Evolutionary conservation across 805 yeast species (phyloP), one percentile per base, ranked within the genome.

Genomic region (Wickerhamiella galacta): DNA sequence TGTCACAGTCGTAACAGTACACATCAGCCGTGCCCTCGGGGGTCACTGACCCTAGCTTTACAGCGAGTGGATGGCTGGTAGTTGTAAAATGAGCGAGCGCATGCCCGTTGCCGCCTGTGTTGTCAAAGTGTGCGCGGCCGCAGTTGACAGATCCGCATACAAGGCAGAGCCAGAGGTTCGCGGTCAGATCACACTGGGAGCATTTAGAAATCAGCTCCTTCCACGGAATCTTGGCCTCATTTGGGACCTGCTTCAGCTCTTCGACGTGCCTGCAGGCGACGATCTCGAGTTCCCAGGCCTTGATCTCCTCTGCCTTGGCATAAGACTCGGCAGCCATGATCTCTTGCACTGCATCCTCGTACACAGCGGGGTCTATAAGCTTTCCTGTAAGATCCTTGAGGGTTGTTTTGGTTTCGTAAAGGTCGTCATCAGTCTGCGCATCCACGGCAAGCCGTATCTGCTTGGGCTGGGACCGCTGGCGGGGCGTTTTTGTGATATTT

Each of bases 51-150:
- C 98, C 98, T 29, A 90, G 57, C 48, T 90, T 90, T 6, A 85
- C 79, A 0, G 95, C 94, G 12, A 85, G 70, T 2, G 81, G 70
- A 54, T 90, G 98, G 1, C 60, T 62, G 0, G 68, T 43, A 9
- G 48, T 32, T 24, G 75, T 69, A 47, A 52, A 75, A 54, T 90
- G 99, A 0, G 54, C 51, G 38, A 87, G 57, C 0, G 93, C 96
- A 53, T 90, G 98, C 0, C 93, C 74, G 49, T 87, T 72, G 4
- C 99, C 99, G n/a, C 83, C 76, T 9, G 78, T 70, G 16, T 92
- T 87, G 22, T 96, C 98, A 49, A 79, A 81, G 54, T 90, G 98
- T 20, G 74, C 73, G 42, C 99, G 63, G 4, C 99, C 99, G 57
- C 99, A 90, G 4, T 95, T 95, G 8, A 83, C 46, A n/a, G 67